Conservation (phyloP, 2,329 filamentous ascomycete genomes). For the Pseudofabraea citricarpa region DNA sequence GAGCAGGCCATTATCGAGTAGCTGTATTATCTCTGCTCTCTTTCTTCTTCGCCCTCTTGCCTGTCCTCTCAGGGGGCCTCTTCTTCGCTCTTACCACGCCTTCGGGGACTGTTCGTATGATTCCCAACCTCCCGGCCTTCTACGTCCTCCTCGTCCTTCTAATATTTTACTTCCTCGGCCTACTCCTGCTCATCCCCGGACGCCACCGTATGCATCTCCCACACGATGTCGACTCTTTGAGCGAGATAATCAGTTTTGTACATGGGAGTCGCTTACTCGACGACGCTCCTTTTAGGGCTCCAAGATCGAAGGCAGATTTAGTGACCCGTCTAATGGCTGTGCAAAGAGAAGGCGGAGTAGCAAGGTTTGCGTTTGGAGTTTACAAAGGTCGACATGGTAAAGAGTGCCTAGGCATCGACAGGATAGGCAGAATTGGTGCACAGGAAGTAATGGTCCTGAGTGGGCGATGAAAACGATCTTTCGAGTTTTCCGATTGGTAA, state of each 20-base stretch:
- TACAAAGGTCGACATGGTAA: constrained; percentile 19
- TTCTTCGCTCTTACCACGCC: constrained; percentile 67
- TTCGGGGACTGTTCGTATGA: constrained; percentile 54
- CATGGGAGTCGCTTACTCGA: constrained; percentile 66
- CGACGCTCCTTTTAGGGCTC: constrained; percentile 69
- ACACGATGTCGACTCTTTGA: constrained; percentile 66
- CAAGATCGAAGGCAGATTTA: constrained; percentile 63
- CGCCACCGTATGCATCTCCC: constrained; percentile 62
- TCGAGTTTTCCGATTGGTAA: constrained; percentile 1
- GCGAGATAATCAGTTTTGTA: constrained; percentile 74
- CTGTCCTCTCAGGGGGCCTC: constrained; percentile 62
- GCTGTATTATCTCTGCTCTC: constrained; percentile 57
- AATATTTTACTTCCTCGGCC: constrained; percentile 61
- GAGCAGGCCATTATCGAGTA: constrained; percentile 57
- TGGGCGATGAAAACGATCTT: constrained; percentile 5
- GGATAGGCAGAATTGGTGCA: constrained; percentile 15
- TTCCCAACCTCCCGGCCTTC: constrained; percentile 68
- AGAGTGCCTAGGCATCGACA: constrained; percentile 25
- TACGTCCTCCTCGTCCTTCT: constrained; percentile 69
- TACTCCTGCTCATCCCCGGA: constrained; percentile 58
- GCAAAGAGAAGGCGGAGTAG: constrained; percentile 12
- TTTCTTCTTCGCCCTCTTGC: constrained; percentile 55
- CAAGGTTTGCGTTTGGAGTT: constrained; percentile 23
- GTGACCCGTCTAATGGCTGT: constrained; percentile 52
- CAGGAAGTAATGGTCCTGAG: constrained; percentile 13